Evolutionary conservation across 1,284 basidiomycete species (phyloP), one percentile per base, ranked within the genome.

Genomic region (Grifola frondosa): DNA sequence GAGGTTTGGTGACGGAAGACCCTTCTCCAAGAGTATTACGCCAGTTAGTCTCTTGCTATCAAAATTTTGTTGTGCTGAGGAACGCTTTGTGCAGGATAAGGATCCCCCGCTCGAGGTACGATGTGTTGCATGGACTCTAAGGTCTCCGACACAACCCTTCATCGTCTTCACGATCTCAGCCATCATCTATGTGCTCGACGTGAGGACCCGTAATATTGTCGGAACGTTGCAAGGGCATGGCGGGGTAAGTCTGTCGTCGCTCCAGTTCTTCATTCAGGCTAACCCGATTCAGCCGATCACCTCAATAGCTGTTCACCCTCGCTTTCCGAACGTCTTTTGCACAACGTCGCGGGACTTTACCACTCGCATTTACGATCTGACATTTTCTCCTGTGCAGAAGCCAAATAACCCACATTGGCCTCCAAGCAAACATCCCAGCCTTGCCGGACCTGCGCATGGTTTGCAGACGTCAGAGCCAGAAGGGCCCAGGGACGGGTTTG

Each of bases 301-400:
- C 1, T 80, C 78, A 9, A 74, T 88, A 12, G 72, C 68, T 1
- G 75, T 81, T 6, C 81, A 88, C 57, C 83, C 80, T 4, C 64
- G 53, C 0, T 65, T 63, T 26, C 77, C 81, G 3, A 67, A 84
- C 49, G 55, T 84, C 2, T 74, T 86, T 47, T 81, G 80, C 45
- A 84, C 80, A 1, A 85, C 83, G 10, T 85, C 85, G 0, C 68
- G 78, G 30, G 85, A 88, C 60, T 77, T 77, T 53, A 77, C 82
- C 0, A 69, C 74, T 12, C 70, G 86, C 23, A 70, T 88, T 33
- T 87, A 86, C 47, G 76, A 86, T 55, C 67, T 88, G 5, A 65
- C 67, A 15, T 44, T 54, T 7, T 10, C 25, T 8, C 46, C 63
- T 10, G 44, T 60, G 31, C 49, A 68, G 37, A 47, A 37, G 28